These are phyloP conservation scores for Botryotinia globosa DNA, from an alignment of 2,329 filamentous ascomycete genomes.

Conservation along the genomic window DNA sequence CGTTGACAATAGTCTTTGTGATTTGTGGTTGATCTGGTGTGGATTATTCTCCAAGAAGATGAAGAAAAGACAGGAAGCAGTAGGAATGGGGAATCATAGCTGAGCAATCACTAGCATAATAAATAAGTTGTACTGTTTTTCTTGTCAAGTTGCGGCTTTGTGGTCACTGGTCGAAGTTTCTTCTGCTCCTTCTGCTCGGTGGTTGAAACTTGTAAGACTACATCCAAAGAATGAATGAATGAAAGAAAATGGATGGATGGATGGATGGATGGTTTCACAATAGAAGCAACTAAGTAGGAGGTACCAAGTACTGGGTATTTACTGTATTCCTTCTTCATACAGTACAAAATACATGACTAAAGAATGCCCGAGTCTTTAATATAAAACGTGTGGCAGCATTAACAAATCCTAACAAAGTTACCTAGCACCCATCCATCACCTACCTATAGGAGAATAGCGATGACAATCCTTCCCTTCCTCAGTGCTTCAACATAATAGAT, in stretches of 20 bases:
- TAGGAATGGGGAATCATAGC: background rate
- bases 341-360: background rate
- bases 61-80: background rate
- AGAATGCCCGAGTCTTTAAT: too few species aligned
- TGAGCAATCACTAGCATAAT: background rate
- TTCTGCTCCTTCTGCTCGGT: conserved; percentile 4
- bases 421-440: background rate
- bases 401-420: background rate
- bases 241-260: background rate
- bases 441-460: background rate
- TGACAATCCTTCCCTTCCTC: background rate
- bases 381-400: background rate
- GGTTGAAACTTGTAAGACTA: conserved; percentile 1
- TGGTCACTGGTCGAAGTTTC: conserved; percentile 7
- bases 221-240: background rate
- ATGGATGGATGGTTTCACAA: background rate
- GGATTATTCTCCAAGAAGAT: background rate
- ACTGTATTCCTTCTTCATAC: background rate
- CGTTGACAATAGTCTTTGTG: background rate
- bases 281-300: background rate
- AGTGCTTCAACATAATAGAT: background rate
- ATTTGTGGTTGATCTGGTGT: background rate
- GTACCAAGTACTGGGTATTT: background rate
- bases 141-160: background rate
- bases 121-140: background rate